Percentiles rank a stretch among this genome's conserved stretches.
phyloP scores from a whole-genome alignment of 768 basidiomycete species.

The Chalciporus sphaerocephalus region DNA sequence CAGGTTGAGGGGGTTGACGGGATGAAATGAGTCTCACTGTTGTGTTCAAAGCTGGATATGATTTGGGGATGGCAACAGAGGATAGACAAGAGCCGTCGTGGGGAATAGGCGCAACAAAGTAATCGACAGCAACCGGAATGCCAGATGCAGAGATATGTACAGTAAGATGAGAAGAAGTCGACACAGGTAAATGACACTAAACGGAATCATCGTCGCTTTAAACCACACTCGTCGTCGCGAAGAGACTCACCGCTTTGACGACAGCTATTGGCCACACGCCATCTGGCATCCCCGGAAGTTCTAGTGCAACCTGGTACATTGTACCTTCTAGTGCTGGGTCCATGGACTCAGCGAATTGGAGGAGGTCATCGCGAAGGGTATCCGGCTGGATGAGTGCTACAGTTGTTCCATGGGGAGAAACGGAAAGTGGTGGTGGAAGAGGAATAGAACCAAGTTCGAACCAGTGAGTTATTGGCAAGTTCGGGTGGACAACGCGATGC shows the following conservation, averaged over 20 bases:
- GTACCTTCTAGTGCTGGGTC: constrained; percentile 38
- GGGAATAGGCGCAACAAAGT: constrained; percentile 66
- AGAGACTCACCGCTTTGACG: constrained; percentile 43
- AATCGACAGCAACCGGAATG: constrained; percentile 63
- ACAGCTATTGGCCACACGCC: constrained; percentile 30
- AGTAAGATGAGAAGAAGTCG: constrained; percentile 51
- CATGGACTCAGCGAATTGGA: constrained; percentile 38
- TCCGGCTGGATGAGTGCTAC: constrained; percentile 37
- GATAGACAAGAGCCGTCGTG: constrained; percentile 63
- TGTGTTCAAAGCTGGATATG: constrained; percentile 40
- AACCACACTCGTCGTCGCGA: constrained; percentile 42
- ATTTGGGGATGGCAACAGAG: constrained; percentile 16
- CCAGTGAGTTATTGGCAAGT: constrained; percentile 24
- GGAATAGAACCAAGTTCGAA: constrained; percentile 24
- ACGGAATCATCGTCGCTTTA: constrained; percentile 10
- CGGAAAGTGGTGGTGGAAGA: constrained; percentile 28
- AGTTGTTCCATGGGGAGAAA: constrained; percentile 32
- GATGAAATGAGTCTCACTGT: constrained; percentile 50
- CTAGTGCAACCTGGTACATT: constrained; percentile 71
- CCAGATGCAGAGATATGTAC: constrained; percentile 48
- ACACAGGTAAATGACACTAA: constrained; percentile 65
- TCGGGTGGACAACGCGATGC: constrained; percentile 33
- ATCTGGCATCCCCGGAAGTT: constrained; percentile 41
- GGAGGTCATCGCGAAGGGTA: constrained; percentile 45
- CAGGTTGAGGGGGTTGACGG: constrained; percentile 54